A percentile compares a stretch with the other conserved stretches of the same genome.
Conservation (phyloP, 805 yeast species). For the Yarrowia keelungensis region DNA sequence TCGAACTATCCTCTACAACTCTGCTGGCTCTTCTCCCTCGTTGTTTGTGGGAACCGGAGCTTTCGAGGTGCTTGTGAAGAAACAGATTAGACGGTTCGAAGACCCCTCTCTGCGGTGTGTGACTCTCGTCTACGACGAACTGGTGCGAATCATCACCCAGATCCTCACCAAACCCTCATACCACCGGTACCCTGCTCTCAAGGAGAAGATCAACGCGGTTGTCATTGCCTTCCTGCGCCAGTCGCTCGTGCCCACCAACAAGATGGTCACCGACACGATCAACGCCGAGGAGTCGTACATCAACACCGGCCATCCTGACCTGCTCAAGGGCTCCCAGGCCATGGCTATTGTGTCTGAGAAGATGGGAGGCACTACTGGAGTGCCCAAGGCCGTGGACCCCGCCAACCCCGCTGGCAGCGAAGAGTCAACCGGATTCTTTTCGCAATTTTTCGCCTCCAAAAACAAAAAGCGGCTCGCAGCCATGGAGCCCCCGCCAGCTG, state of each 20-base stretch:
- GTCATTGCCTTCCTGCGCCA: constrained; percentile 82
- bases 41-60: constrained; percentile 97
- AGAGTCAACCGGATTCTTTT: constrained; percentile 79
- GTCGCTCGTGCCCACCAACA: constrained; percentile 82
- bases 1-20: constrained; percentile 94
- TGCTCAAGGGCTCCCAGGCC: constrained; percentile 75
- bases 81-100: constrained; percentile 90
- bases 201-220: constrained; percentile 81
- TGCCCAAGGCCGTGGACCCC: constrained; percentile 44
- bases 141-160: constrained; percentile 87
- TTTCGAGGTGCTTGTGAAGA: constrained; percentile 90
- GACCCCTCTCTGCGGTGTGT: constrained; percentile 92
- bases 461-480: constrained; percentile 92
- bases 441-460: constrained; percentile 91
- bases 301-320: constrained; percentile 97
- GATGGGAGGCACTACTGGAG: constrained; percentile 66
- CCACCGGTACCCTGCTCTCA: constrained; percentile 87
- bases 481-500: constrained; percentile 97
- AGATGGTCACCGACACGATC: constrained; percentile 83
- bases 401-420: constrained; percentile 53
- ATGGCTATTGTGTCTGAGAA: constrained; percentile 90
- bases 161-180: constrained; percentile 81
- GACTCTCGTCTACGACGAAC: constrained; percentile 89
- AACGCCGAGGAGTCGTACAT: constrained; percentile 89
- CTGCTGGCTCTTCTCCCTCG: constrained; percentile 95